Evolutionary conservation across 2,329 filamentous ascomycete genomes (phyloP).

Genomic region (Boeremia exigua): DNA sequence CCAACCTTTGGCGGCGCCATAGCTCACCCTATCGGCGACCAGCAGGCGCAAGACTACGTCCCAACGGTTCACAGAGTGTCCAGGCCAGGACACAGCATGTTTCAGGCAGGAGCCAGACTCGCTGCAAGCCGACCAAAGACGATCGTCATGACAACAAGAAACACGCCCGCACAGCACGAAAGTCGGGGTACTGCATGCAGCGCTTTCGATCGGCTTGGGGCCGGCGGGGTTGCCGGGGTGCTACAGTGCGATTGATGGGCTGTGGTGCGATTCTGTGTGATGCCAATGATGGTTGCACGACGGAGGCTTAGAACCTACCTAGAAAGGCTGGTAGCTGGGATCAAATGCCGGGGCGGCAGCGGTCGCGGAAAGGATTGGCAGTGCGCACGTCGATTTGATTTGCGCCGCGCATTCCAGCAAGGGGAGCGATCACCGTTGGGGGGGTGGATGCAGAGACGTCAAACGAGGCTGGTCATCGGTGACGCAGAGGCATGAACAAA

Average conservation of each 20-base stretch:
- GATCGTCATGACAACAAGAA: conserved; percentile 13
- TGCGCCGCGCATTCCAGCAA: conserved; percentile 6
- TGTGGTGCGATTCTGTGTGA: conserved; percentile 3
- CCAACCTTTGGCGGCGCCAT: conserved; percentile 5
- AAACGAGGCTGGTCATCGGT: conserved; percentile 1
- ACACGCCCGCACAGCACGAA: not conserved
- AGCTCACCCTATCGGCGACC: conserved; percentile 3
- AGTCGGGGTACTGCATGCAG: conserved; percentile 1
- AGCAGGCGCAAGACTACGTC: conserved; percentile 15
- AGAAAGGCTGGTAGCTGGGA: not conserved
- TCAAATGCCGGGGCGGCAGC: not conserved
- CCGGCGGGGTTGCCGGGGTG: conserved; percentile 2
- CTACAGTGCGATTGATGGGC: not conserved
- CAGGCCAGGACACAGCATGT: conserved; percentile 10
- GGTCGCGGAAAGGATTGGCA: not conserved
- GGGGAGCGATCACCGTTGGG: not conserved
- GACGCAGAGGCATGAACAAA: conserved; percentile 6
- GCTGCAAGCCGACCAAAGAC: not conserved
- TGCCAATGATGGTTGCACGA: not conserved
- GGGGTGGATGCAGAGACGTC: not conserved
- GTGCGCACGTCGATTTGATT: not conserved
- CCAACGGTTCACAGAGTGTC: conserved; percentile 18
- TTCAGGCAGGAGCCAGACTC: conserved; percentile 10
- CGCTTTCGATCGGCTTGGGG: conserved; percentile 8
- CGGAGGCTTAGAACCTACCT: not conserved